phyloP scores from a whole-genome alignment of 345 rosid species.

The Rhizophora apiculata region DNA sequence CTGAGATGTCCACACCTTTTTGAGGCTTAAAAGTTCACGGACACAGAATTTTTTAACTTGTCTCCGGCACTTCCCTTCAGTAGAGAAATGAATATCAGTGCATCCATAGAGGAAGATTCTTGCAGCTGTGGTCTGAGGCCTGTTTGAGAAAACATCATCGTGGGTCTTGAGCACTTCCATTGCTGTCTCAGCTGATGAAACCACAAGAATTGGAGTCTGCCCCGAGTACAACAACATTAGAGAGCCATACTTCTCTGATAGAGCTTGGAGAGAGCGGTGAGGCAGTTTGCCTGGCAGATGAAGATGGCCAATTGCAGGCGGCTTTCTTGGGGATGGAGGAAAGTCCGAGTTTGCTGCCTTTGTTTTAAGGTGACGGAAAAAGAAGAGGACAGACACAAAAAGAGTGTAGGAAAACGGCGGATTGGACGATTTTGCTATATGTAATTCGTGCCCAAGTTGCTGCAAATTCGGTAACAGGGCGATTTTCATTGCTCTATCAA shows the following conservation, averaged over 20 bases:
- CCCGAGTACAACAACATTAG: conserved; percentile 16
- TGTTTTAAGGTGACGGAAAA: neutral
- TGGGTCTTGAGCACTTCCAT: conserved; percentile 19
- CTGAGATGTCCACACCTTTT: conserved; percentile 10
- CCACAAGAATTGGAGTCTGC: conserved; percentile 13
- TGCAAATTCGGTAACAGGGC: neutral
- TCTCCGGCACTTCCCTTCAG: conserved; percentile 32
- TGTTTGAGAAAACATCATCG: conserved; percentile 15
- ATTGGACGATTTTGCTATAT: neutral
- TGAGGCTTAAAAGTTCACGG: conserved; percentile 16
- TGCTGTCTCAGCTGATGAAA: conserved; percentile 23
- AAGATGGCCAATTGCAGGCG: conserved; percentile 23
- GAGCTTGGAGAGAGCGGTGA: conserved; percentile 11
- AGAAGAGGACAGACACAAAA: neutral
- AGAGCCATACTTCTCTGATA: conserved; percentile 20
- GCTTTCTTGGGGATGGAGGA: conserved; percentile 24
- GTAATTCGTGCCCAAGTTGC: conserved; percentile 5
- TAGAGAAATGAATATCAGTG: conserved; percentile 15
- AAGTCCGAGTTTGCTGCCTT: conserved; percentile 6
- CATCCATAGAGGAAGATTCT: conserved; percentile 13
- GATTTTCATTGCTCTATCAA: neutral
- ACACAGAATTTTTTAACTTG: conserved; percentile 20
- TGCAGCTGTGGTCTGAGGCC: conserved; percentile 17
- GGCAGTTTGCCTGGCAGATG: conserved; percentile 19
- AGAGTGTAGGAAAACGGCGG: neutral